Evolutionary conservation across 352 stramenopile genomes (phyloP), one percentile per base, ranked within the genome.

Genomic region (Thalassiosira hispida): DNA sequence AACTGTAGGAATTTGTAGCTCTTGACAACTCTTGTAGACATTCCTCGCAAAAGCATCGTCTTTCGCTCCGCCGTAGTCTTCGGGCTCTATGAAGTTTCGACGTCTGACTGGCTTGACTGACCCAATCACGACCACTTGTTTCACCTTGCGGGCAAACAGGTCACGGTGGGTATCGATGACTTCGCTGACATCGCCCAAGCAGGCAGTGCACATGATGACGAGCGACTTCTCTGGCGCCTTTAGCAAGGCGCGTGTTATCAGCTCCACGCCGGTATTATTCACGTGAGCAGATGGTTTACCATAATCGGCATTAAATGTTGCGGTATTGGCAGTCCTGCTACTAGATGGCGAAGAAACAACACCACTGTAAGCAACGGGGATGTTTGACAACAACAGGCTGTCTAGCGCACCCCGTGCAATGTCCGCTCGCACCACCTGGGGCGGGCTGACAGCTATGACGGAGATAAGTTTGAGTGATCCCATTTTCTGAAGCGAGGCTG

Each of bases 1-100:
- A 29, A 82, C 16, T 35, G 73, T 85, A n/a, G 59, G 53, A 71
- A 85, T 78, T 63, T 71, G 47, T 18, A 79, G 51, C 14, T 85
- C 56, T 68, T 85, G 72, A 31, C 78, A 85, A 44, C 47, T 60
- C 38, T 35, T 6, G 61, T 79, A 85, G 42, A 85, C 61, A 57
- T 71, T 65, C 14, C 27, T 67, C 27, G 40, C 53, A 11, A 62
- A 55, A 18, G 16, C 22, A 16, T 77, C 42, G 12, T 77, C 33
- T 22, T 75, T 47, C 7, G 44, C 51, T 20, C 25, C 42, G 20
- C 27, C 56, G 27, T 29, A 61, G 22, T 59, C 51, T 55, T 68
- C 61, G 16, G 77, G 66, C 56, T 66, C 59, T 20, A 80, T 56
- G 22, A 47, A 73, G 33, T 46, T 44, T 18, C 31, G 33, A 53